Evolutionary conservation across 1,139 yeast genomes (phyloP).

Genomic region (Pichia sp.): DNA sequence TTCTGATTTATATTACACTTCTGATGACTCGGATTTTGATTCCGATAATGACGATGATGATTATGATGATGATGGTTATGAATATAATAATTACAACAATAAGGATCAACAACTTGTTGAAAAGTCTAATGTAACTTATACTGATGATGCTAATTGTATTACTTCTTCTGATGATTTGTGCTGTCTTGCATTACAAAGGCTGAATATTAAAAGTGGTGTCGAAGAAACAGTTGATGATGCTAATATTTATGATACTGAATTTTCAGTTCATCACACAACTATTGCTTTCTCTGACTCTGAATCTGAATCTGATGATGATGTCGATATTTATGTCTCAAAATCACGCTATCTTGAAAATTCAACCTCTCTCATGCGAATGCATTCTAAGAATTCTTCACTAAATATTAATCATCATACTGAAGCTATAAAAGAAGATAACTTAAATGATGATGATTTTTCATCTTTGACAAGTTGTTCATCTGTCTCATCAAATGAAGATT

Average conservation of each 20-base stretch:
- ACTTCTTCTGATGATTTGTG: not conserved
- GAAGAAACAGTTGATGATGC: constrained; percentile 23
- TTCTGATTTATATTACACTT: constrained; percentile 14
- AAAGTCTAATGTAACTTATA: not conserved
- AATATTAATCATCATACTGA: constrained; percentile 1
- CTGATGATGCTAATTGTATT: not conserved
- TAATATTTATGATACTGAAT: constrained; percentile 5
- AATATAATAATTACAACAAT: not conserved
- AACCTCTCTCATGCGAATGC: constrained; percentile 6
- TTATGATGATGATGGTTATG: constrained; percentile 26
- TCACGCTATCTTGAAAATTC: not conserved
- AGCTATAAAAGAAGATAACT: constrained; percentile 9
- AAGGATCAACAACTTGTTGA: constrained; percentile 2
- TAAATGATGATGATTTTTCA: constrained; percentile 17
- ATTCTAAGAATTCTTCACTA: constrained; percentile 1
- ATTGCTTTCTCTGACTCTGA: constrained; percentile 13
- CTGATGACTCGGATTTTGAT: constrained; percentile 21
- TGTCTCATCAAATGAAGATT: constrained; percentile 18
- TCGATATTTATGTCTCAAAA: not conserved
- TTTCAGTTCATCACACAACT: constrained; percentile 4
- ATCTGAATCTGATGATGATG: constrained; percentile 14
- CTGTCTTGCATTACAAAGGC: constrained; percentile 7
- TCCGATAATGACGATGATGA: constrained; percentile 12
- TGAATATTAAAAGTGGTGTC: constrained; percentile 5
- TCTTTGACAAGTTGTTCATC: constrained; percentile 22